Evolutionary conservation across 352 stramenopile genomes (phyloP).

Genomic region (Pilasporangium apinafurcum): DNA sequence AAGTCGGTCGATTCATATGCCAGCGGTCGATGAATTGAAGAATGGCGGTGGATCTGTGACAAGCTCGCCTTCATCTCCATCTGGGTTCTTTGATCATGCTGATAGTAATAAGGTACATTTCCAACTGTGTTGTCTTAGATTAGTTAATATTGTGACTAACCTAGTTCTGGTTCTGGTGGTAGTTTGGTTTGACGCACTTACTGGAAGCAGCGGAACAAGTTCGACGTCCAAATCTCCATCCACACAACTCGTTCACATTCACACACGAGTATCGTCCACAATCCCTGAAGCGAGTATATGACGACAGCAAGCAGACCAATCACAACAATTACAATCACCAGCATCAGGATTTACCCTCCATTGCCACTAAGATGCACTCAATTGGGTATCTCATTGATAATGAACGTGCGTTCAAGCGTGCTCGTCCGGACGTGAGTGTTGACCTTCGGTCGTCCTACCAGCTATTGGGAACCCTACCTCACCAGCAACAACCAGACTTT

Average conservation of each 20-base stretch:
- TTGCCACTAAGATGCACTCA: constrained; percentile 25
- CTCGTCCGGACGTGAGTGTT: constrained; percentile 20
- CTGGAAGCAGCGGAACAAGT: constrained; percentile 55
- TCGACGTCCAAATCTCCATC: constrained; percentile 4
- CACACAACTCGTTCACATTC: background rate
- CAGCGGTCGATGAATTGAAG: background rate
- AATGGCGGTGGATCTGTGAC: constrained; percentile 8
- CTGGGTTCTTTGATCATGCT: constrained; percentile 29
- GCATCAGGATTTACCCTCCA: constrained; percentile 17
- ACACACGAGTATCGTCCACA: constrained; percentile 3
- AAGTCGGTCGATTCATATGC: constrained; percentile 5
- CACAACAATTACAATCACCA: constrained; percentile 16
- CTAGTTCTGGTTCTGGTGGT: constrained; percentile 11
- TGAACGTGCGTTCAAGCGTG: constrained; percentile 18
- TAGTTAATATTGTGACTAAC: constrained; percentile 4
- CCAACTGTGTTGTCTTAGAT: background rate
- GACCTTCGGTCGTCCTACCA: constrained; percentile 24
- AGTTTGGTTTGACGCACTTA: constrained; percentile 55
- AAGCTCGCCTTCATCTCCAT: constrained; percentile 33
- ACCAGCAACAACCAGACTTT: constrained; percentile 4
- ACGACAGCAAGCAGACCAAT: constrained; percentile 7
- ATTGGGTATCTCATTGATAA: constrained; percentile 27
- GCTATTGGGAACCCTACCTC: constrained; percentile 16
- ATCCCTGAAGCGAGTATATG: constrained; percentile 12
- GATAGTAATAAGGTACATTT: constrained; percentile 22